Evolutionary conservation across 2,329 filamentous ascomycete genomes (phyloP), one percentile per base, ranked within the genome.

Genomic region (Aspergillus sp.): DNA sequence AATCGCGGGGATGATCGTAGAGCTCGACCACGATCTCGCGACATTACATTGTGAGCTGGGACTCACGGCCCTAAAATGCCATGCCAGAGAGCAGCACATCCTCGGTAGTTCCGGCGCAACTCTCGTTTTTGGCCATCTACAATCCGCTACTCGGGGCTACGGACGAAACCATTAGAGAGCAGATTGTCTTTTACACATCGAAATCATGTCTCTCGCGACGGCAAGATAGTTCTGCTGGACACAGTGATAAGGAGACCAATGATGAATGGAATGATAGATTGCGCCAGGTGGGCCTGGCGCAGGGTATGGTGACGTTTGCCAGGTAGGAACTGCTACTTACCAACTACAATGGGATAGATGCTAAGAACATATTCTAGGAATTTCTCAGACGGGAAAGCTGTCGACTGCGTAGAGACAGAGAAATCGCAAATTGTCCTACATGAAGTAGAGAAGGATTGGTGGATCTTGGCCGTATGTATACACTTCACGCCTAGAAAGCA

Each of bases 281-380:
- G 68, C 86, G 95, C 63, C 93, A 97, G 80, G 92, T 99, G 71
- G 95, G 95, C 39, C 85, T 99, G 62, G 95, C 95, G 41, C 95
- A 99, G 78, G 95, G 93, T 71, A 96, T 98, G 89, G 89, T 96
- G 58, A 90, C 88, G 72, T 99, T 99, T 77, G 90, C 90, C 64
- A 85, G 82, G 84, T 87, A 76, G 60, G 76, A 67, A 61, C 55
- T 52, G 63, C 62, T 68, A 31, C 44, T 47, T 24, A 31, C 17
- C 27, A 24, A 35, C 40, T 37, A 39, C 57, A 39, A 45, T 41
- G 27, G 33, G 55, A 39, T 39, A 27, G 24, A 27, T 39, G 40
- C 65, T 67, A 54, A 71, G 61, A 48, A 57, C 27, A 31, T 52
- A 52, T 40, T 59, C 15, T 68, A 89, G 87, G 70, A 93, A 87